These are phyloP conservation scores for Colletotrichum liriopes DNA, from an alignment of 2,329 filamentous ascomycete genomes.

Conservation along the genomic window DNA sequence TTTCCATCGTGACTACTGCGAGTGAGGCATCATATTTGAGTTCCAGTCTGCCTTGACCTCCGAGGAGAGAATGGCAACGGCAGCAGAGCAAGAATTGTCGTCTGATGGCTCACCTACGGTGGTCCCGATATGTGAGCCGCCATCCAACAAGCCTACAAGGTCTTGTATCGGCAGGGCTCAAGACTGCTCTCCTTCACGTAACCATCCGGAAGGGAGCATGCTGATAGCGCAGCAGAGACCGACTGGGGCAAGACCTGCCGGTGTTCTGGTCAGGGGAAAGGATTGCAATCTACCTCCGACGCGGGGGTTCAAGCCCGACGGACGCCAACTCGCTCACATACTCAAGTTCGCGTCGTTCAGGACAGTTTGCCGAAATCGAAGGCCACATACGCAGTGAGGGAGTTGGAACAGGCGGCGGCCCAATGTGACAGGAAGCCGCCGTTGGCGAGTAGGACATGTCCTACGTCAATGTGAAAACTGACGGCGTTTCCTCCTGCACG, in stretches of 20 bases:
- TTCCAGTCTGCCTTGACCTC: not conserved
- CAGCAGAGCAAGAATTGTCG: not conserved
- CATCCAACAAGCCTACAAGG: not conserved
- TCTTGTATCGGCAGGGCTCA: not conserved
- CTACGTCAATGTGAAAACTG: not conserved
- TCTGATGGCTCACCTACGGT: conserved; percentile 2
- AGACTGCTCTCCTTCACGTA: not conserved
- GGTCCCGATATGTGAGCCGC: not conserved
- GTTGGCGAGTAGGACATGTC: conserved; percentile 23
- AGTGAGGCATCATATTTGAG: not conserved
- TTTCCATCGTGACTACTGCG: not conserved
- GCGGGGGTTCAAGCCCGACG: not conserved
- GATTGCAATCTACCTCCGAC: conserved; percentile 19
- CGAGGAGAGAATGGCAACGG: not conserved
- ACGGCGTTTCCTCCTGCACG: not conserved
- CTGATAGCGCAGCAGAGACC: not conserved
- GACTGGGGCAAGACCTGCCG: conserved; percentile 7
- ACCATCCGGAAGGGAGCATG: not conserved
- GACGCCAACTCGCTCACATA: not conserved
- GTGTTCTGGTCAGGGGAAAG: not conserved
- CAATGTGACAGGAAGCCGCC: not conserved
- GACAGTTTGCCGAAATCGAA: not conserved
- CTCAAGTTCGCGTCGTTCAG: not conserved
- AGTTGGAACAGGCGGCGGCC: not conserved
- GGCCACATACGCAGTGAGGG: not conserved